Base-by-base conservation (phyloP, 305 asterid species). In the Lippia alba region DNA sequence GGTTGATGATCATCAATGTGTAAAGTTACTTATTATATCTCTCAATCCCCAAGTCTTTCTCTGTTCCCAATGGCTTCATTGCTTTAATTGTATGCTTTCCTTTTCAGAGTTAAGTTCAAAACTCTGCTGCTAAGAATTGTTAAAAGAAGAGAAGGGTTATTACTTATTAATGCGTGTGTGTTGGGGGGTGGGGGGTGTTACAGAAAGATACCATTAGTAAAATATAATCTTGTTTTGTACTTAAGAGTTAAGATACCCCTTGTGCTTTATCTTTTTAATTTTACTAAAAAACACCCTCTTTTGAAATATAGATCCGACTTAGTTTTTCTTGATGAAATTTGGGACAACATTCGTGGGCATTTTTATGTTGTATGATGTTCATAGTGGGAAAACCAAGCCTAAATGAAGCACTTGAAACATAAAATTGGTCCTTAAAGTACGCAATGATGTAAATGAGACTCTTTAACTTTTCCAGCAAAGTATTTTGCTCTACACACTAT, bases 1-100 rank as follows among this genome's bases (percentile, higher is more conserved):
- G 70, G 67, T 55, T 15, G 86, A 85, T 15, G 86, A 85, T 83
- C 78, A 81, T 73, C 83, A 77, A 73, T 54, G 81, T 83, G 82
- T 80, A 80, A 85, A 85, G 82, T 75, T 73, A 54, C 44, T 61
- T 56, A 75, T 75, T 78, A 49, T 66, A 63, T 76, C 77, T 71
- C 79, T 62, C 72, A 70, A 69, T 73, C 66, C 78, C 72, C 77
- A 71, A 56, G 39, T 61, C 87, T 85, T 84, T 86, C 78, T 59
- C 79, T 61, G 66, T 78, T 84, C 81, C 87, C 84, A 80, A 83
- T 57, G 79, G 41, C 73, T 72, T 66, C 36, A 45, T 68, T 74
- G 68, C 80, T 83, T 81, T 81, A 51, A 50, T 71, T 76, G 56
- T 20, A 46, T 71, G 80, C 80, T 74, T 72, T 69, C 76, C 81